Evolutionary conservation across 1,284 basidiomycete genomes (phyloP), one percentile per base, ranked within the genome.

Genomic region (Taiwanofungus camphoratus): DNA sequence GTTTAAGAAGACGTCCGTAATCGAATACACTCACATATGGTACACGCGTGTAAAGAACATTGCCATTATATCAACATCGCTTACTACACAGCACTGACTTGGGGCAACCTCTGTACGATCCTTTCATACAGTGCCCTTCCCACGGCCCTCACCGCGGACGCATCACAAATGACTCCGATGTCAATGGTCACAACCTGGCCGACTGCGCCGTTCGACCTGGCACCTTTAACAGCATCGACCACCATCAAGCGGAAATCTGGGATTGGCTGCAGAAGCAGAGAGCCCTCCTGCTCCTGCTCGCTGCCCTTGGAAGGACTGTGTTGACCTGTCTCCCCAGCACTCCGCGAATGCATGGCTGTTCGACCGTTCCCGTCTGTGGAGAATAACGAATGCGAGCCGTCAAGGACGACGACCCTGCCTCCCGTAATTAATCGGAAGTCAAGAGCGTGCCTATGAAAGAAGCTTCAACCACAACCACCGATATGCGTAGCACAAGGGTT

Each of bases 371-470:
- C 43, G 18, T 60, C 56, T 16, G 55, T 46, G 29, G 62, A 63
- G 51, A 79, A 82, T 7, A 85, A 58, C 2, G 78, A 76, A 55
- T 76, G 70, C 1, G 82, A 79, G 2, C 71, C 82, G 55, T 89
- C 87, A 24, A 87, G 59, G 39, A 89, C 77, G 11, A 72, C 75
- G 8, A 87, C 72, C 15, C 80, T 75, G 48, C 77, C 74, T 21
- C 70, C 70, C 9, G 68, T 73, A 74, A 89, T 76, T 55, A 90
- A 68, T 54, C 88, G 76, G 59, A 91, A 76, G 55, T 92, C 87
- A 33, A 91, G 67, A 0, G 84, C 87, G 57, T 87, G 79, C 53
- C 83, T 86, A 19, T n/a, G 34, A 9, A 18, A 36, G 35, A 36
- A 7, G 36, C 19, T 4, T 12, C 13, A 19, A 7, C 30, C 3